Base-by-base conservation (phyloP, 2,329 filamentous ascomycete species). In the Exophiala alcalophila region DNA sequence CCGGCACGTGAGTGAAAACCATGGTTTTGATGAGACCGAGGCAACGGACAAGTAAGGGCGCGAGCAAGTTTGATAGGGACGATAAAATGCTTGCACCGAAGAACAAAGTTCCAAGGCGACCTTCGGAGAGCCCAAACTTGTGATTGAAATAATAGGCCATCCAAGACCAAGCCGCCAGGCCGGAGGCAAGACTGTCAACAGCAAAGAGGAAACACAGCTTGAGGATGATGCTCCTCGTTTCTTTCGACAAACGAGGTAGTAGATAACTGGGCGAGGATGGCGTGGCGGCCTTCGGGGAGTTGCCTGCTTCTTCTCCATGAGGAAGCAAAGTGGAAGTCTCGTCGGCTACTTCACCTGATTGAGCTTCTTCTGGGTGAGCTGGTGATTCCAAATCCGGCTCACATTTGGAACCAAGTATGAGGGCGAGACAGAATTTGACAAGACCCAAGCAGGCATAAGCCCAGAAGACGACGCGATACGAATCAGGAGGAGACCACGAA, bases 1-100 rank as follows among this genome's bases (percentile, higher is more conserved):
- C 84, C 0, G 84, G 84, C 0, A 87, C 67, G 54, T 87, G 83
- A 0, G 83, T 86, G 57, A 85, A 84, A 6, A 84, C 81, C 83
- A 87, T 87, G 1, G 83, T 86, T 69, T 69, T 69, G 23, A 79
- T 68, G 27, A 73, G 67, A 11, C 76, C 73, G 32, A 79, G 68
- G 44, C 82, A 77, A 52, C 81, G 80, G 30, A 86, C 74, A 24
- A 88, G 77, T 4, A 82, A 80, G 66, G 54, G 80, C 65, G 62
- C 80, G 66, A 66, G 64, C 3, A 73, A 60, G 50, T 70, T 74
- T 14, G 64, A 69, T 29, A 65, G 58, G 2, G 61, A 62, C 9
- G 61, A 57, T 16, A 72, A 62, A 31, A 70, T 59, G 50, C 64
- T 69, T 9, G 69, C 70, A 7, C 68, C 63, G 25, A 72, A 72